Base-by-base conservation (phyloP, 1,139 yeast species). In the Eremothecium cymbalariae region DNA sequence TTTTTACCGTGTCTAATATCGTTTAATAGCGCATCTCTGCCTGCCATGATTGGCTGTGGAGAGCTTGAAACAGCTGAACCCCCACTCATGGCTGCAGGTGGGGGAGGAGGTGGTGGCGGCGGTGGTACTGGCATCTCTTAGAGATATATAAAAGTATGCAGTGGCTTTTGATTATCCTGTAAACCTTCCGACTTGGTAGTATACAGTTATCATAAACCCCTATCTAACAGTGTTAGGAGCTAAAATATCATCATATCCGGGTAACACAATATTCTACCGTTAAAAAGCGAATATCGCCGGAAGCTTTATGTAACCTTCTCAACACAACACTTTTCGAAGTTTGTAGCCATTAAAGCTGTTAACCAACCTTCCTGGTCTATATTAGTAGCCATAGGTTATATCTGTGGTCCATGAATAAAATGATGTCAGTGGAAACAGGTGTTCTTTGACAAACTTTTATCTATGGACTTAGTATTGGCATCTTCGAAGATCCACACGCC, bases 1-100 rank as follows among this genome's bases (percentile, higher is more conserved):
- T 53, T 64, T 44, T 68, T 65, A 13, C 96, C 97, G 49, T 83
- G 81, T 47, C 88, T 72, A 46, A 88, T 88, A 56, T 85, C 95
- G 22, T 90, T 85, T 25, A 88, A 65, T 33, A 88, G 65, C 1
- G 96, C 96, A 51, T 81, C 84, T 52, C 93, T 64, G 12, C 79
- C 79, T 2, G 67, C 38, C 51, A 44, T 50, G 3, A 41, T 45
- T 8, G 51, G 37, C 9, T 46, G 47, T 6, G 50, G 45, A 8
- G 59, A 48, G 12, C 40, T 33, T 13, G 55, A 46, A 17, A 45
- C 41, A 6, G 36, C 19, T 8, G 37, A 24, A 6, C 39, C 38
- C 17, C 39, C 36, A 19, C 35, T 28, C 8, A 37, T 29, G n/a
- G 45, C 46, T 14, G 33, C 36, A 5, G 48, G 44, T 8, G 53